These are phyloP conservation scores for Hyaloscypha variabilis DNA, from an alignment of 495 filamentous ascomycete species.

Conservation along the genomic window DNA sequence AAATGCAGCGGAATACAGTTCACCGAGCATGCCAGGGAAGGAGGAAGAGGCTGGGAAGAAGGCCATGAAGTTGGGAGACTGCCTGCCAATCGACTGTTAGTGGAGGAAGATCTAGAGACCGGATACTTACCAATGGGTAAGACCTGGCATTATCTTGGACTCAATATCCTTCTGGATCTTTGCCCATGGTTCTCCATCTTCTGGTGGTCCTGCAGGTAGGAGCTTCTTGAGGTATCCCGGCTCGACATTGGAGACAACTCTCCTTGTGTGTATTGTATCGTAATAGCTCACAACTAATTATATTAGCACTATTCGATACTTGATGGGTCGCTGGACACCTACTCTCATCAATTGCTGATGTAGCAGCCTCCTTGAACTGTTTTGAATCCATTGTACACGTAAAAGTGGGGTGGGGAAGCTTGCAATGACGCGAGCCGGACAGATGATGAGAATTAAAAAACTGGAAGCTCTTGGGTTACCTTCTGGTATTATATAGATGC, in stretches of 20 bases:
- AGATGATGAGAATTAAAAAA: neutral
- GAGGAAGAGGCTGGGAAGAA: constrained; percentile 87
- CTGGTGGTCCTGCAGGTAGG: constrained; percentile 73
- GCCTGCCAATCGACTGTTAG: constrained; percentile 43
- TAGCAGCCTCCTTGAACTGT: constrained; percentile 80
- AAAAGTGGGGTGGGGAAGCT: neutral
- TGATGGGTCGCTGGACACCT: constrained; percentile 35
- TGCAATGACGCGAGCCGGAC: neutral
- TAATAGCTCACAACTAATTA: constrained; percentile 81
- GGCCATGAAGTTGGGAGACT: constrained; percentile 94
- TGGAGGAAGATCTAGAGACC: neutral
- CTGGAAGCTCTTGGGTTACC: neutral
- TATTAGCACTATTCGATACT: constrained; percentile 18
- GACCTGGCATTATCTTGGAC: constrained; percentile 84
- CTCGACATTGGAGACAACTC: constrained; percentile 75
- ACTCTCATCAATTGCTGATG: constrained; percentile 86
- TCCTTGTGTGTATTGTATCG: constrained; percentile 68
- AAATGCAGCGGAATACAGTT: constrained; percentile 89
- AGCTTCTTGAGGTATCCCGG: constrained; percentile 87
- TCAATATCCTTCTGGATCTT: constrained; percentile 86
- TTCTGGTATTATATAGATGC: neutral
- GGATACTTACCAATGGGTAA: constrained; percentile 81
- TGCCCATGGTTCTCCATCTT: constrained; percentile 74
- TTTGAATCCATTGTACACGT: constrained; percentile 70
- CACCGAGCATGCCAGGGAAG: constrained; percentile 88